Percentiles rank a stretch among this genome's conserved stretches.
phyloP scores from a whole-genome alignment of 1,284 basidiomycete genomes.

The Melampsora americana region DNA sequence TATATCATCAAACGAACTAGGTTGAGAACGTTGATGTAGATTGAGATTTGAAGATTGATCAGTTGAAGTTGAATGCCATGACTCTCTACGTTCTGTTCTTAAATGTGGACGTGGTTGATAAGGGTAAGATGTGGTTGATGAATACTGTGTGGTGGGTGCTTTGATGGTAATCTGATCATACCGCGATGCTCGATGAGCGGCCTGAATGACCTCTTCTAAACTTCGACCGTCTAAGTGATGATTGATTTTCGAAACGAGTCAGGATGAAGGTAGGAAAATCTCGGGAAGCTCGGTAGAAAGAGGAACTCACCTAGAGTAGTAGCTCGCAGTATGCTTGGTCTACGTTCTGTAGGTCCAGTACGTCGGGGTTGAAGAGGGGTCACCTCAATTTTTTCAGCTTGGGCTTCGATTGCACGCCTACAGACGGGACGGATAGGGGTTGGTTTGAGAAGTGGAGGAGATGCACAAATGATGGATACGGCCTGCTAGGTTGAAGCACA shows the following conservation, averaged over 20 bases:
- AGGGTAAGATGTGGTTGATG: not conserved
- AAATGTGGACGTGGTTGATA: not conserved
- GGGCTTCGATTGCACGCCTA: not conserved
- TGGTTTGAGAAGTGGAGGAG: slow-evolving; percentile 3
- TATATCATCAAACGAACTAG: not conserved
- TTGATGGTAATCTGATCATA: not conserved
- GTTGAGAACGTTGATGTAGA: not conserved
- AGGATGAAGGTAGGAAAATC: not conserved
- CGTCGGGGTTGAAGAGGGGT: not conserved
- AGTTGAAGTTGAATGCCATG: not conserved
- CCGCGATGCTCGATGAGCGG: not conserved
- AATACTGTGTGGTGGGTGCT: not conserved
- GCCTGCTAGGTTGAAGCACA: not conserved
- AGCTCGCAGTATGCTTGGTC: not conserved
- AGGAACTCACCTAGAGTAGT: not conserved
- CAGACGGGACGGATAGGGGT: slow-evolving; percentile 1
- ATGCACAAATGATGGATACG: slow-evolving; percentile 8
- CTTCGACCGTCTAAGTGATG: not conserved
- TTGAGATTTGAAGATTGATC: not conserved
- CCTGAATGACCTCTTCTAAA: not conserved
- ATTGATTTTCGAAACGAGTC: not conserved
- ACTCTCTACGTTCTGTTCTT: not conserved
- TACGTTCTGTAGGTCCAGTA: not conserved
- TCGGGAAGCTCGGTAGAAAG: not conserved
- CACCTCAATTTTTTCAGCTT: not conserved